Base-by-base conservation (phyloP, 257 asterid species). In the Solanum bukasovii region DNA sequence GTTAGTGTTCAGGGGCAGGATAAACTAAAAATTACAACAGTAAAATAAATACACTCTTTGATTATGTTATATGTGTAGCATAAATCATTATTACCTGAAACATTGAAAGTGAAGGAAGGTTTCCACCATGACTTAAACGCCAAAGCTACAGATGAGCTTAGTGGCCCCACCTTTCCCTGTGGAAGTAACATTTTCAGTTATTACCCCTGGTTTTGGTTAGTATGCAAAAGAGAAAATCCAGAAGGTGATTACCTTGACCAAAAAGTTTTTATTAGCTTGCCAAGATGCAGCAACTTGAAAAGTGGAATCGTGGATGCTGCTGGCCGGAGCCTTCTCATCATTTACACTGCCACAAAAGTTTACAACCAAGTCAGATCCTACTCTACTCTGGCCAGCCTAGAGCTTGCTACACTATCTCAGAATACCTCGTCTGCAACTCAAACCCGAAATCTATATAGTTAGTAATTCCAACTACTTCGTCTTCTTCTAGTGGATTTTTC, bases 51-150 rank as follows among this genome's bases (percentile, higher is more conserved):
- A 31, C 18, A 78, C 29, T 27, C 38, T 81, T 27, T 29, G 21
- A 81, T 81, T 18, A 29, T 46, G 70, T 82, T 29, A 31, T 18
- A 49, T n/a, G 42, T 31, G 14, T 29, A 31, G 70, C 20, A 49
- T 29, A 82, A 29, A 49, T 46, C 44, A 29, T 3, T 5, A 31
- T 31, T 88, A 95, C 99, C 99, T 92, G 99, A 95, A 86, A 96
- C 67, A 89, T 91, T 96, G 91, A 96, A 86, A 85, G 98, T 95
- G 90, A 96, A 96, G 86, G 98, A 89, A 89, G 98, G 99, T 91
- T 96, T 96, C 99, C 99, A 96, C 99, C 99, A 96, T 29, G 99
- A 96, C 90, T 96, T 96, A 89, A 96, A 96, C 82, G 98, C 98
- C 87, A 96, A 92, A 90, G 97, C 95, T 25, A 93, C 44, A 68